Evolutionary conservation across 768 basidiomycete species (phyloP), one percentile per base, ranked within the genome.

Genomic region (Cytidiella melzeri): DNA sequence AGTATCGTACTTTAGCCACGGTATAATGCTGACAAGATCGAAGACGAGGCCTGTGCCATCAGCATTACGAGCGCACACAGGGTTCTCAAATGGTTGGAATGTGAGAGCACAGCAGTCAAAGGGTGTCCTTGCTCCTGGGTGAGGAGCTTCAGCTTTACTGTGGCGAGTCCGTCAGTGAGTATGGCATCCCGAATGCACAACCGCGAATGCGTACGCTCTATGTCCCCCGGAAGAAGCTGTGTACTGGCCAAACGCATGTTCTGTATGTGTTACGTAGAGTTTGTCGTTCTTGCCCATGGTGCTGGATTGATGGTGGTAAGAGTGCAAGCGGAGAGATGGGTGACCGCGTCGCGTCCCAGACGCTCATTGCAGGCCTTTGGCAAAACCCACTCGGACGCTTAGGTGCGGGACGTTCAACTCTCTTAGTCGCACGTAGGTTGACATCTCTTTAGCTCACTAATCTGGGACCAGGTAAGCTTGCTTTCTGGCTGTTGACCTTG

Each of bases 81-180:
- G 94, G 58, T 92, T 84, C 23, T 73, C 73, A 62, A 95, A 96
- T 4, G 86, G 89, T 60, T 94, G 92, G 55, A 92, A 87, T 7
- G 92, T 91, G 27, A 96, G 77, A 0, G 92, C 83, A 56, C 94
- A 97, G 55, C 86, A 95, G 68, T 96, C 93, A 60, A 90, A 92
- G 24, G 90, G 89, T 0, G 86, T 89, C 39, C 57, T 70, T 34
- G 77, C 72, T 54, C 74, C 80, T 30, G 82, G 78, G 61, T 81
- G 80, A 0, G 80, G 77, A 30, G 76, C 83, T 63, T 87, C 79
- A 23, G 72, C 72, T 62, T 88, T 89, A 43, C 85, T 88, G 57
- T 39, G 55, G 45, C 20, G 25, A 38, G 28, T 24, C 40, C 12
- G 40, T n/a, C 7, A 4, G 20, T 30, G 20, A 47, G 21, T 9